Conservation (phyloP, 208 protist genomes). For the Leishmania turanica region DNA sequence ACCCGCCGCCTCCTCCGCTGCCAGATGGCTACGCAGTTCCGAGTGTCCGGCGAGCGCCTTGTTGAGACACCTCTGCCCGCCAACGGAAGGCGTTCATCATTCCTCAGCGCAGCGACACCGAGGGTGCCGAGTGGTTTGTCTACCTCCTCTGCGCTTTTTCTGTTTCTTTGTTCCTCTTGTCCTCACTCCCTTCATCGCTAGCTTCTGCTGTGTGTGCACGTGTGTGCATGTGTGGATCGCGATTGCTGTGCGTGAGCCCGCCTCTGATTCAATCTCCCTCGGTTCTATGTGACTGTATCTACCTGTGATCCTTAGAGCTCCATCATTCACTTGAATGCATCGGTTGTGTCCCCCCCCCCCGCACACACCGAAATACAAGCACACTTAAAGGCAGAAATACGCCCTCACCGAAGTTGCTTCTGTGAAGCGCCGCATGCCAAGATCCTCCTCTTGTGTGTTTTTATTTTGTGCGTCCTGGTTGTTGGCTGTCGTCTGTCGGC, state of each 20-base stretch:
- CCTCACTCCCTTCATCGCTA: not conserved
- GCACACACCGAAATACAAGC: not conserved
- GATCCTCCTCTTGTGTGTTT: not conserved
- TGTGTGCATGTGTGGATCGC: not conserved
- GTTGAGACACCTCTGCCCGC: not conserved
- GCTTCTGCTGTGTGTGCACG: not conserved
- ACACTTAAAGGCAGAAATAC: not conserved
- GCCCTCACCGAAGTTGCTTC: not conserved
- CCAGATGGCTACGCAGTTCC: not conserved
- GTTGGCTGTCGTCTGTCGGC: not conserved
- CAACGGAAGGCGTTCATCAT: too few species aligned
- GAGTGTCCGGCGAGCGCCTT: not conserved
- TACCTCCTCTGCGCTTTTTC: not conserved
- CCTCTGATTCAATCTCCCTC: not conserved
- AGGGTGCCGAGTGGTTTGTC: not conserved
- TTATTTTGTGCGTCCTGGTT: not conserved
- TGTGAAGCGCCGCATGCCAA: not conserved
- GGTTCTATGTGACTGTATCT: not conserved
- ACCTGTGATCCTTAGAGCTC: not conserved
- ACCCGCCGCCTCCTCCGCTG: conserved; percentile 6
- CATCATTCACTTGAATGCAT: not conserved
- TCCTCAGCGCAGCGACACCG: not conserved
- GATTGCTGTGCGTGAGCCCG: not conserved
- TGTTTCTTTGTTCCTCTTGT: not conserved
- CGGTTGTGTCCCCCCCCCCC: too few species aligned